A percentile compares a stretch with the other conserved stretches of the same genome.
phyloP scores from a whole-genome alignment of 768 basidiomycete genomes.

The Gloeostereum incarnatum region DNA sequence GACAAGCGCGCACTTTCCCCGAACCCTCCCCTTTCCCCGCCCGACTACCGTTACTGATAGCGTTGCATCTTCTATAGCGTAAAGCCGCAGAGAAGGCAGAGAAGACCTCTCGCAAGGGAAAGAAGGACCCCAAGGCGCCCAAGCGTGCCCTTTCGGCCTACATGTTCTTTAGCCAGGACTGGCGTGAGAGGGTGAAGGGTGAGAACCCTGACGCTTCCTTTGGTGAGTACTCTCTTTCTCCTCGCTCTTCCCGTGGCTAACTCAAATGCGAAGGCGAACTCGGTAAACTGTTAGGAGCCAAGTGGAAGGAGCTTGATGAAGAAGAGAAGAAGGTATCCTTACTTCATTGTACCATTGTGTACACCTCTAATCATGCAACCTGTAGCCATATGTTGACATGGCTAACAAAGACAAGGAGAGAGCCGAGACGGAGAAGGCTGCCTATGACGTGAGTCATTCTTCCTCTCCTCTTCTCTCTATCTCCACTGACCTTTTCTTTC shows the following conservation, averaged over 20 bases:
- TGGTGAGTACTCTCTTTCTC: slow-evolving; percentile 38
- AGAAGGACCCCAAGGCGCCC: slow-evolving; percentile 80
- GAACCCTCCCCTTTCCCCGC: not conserved
- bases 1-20: slow-evolving; percentile 3
- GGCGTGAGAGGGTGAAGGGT: slow-evolving; percentile 90
- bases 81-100: slow-evolving; percentile 71
- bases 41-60: slow-evolving; percentile 1
- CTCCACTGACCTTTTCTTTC: not conserved
- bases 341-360: not conserved
- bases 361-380: slow-evolving; percentile 7
- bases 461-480: not conserved
- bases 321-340: slow-evolving; percentile 74
- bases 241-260: slow-evolving; percentile 6
- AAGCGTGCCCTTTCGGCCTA: slow-evolving; percentile 94
- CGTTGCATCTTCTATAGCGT: slow-evolving; percentile 32
- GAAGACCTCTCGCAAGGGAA: slow-evolving; percentile 42
- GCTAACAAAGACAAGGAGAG: slow-evolving; percentile 83
- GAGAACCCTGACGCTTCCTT: slow-evolving; percentile 95
- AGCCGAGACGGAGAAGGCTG: slow-evolving; percentile 71
- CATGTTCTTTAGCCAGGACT: slow-evolving; percentile 98
- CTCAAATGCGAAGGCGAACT: slow-evolving; percentile 56
- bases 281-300: slow-evolving; percentile 89
- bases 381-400: slow-evolving; percentile 79
- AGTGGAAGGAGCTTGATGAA: slow-evolving; percentile 94
- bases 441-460: slow-evolving; percentile 30